Percentiles rank a stretch among this genome's conserved stretches.
phyloP scores from a whole-genome alignment of 2,329 filamentous ascomycete species.

The Trichoderma oligosporum region DNA sequence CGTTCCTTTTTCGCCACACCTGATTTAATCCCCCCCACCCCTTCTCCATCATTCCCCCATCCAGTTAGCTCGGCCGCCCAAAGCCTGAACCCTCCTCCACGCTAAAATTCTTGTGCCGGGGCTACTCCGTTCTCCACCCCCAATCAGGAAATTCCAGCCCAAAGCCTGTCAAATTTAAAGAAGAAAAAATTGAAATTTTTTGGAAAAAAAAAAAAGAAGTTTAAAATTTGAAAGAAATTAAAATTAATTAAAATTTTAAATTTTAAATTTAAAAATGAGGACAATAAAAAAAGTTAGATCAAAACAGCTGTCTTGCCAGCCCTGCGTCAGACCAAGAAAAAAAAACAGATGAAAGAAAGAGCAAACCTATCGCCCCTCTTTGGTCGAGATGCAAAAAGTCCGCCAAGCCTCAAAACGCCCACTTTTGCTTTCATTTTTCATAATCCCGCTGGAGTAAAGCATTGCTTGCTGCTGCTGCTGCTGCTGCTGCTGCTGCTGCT shows the following conservation, averaged over 20 bases:
- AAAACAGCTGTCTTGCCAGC: background rate
- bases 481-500: background rate
- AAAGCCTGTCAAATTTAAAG: constrained; percentile 11
- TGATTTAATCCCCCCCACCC: background rate
- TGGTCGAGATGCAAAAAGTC: background rate
- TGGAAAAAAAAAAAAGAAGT: background rate
- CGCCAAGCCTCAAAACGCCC: background rate
- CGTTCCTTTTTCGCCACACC: constrained; percentile 16
- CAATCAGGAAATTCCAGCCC: constrained; percentile 20
- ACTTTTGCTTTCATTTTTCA: background rate
- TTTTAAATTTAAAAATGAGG: no score
- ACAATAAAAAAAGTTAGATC: background rate
- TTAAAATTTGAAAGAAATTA: no score
- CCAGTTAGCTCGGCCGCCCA: constrained; percentile 1
- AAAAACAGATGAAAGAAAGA: no score
- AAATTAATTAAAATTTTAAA: no score
- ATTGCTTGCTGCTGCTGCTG: background rate
- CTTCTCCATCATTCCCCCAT: constrained; percentile 16
- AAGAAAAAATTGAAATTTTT: no score
- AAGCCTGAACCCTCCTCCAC: background rate
- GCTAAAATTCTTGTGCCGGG: constrained; percentile 16
- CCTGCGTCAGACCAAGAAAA: constrained; percentile 8
- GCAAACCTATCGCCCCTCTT: constrained; percentile 1
- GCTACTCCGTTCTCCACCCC: constrained; percentile 18
- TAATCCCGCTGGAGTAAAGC: constrained; percentile 11